Evolutionary conservation across 2,329 filamentous ascomycete species (phyloP).

Genomic region (Aspergillus sergii): DNA sequence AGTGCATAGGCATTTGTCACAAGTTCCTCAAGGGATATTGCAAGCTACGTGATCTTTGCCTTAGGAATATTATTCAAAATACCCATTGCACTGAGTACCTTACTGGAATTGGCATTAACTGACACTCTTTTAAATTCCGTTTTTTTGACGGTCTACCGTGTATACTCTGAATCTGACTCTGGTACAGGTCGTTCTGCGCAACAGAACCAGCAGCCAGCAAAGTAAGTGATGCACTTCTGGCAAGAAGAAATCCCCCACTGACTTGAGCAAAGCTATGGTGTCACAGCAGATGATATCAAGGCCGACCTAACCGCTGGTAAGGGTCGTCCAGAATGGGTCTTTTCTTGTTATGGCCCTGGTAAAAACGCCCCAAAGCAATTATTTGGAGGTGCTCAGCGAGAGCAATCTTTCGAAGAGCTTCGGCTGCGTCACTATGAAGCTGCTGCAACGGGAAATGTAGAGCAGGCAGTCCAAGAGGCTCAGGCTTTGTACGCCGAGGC

Average conservation of each 20-base stretch:
- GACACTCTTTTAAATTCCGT: background rate
- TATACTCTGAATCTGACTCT: constrained; percentile 2
- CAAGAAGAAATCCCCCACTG: constrained; percentile 16
- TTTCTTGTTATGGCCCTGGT: constrained; percentile 83
- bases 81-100: background rate
- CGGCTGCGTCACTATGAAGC: constrained; percentile 71
- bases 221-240: constrained; percentile 24
- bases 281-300: constrained; percentile 63
- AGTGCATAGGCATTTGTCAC: background rate
- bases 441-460: constrained; percentile 61
- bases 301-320: constrained; percentile 62
- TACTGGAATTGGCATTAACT: background rate
- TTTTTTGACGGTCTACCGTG: background rate
- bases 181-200: constrained; percentile 23
- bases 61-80: background rate
- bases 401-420: constrained; percentile 88
- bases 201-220: constrained; percentile 23
- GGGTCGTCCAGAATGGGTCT: constrained; percentile 79
- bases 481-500: constrained; percentile 64
- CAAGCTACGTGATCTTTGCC: background rate
- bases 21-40: background rate
- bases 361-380: constrained; percentile 77
- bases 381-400: constrained; percentile 75
- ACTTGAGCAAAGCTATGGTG: constrained; percentile 48
- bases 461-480: constrained; percentile 55